These are phyloP conservation scores for Myxozyma melibiosi DNA, from an alignment of 805 yeast species.

Conservation along the genomic window DNA sequence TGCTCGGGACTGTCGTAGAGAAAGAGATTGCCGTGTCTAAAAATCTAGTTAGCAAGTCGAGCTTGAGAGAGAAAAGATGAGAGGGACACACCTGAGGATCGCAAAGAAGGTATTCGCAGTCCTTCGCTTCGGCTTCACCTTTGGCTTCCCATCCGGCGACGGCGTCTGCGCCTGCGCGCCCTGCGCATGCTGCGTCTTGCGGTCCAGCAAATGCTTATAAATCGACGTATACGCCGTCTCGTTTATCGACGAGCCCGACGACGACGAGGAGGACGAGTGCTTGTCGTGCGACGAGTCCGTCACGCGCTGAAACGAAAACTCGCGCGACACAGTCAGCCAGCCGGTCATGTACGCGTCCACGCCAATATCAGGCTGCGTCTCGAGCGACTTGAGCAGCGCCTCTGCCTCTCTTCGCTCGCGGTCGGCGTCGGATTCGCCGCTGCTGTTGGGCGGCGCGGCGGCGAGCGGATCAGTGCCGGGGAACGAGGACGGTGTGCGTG, in stretches of 20 bases:
- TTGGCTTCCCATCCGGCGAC: constrained; percentile 42
- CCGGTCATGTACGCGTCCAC: constrained; percentile 65
- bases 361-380: constrained; percentile 62
- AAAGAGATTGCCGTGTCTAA: constrained; percentile 82
- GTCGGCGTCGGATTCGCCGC: constrained; percentile 6
- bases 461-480: neutral
- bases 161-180: constrained; percentile 1
- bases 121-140: constrained; percentile 41
- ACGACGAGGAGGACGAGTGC: too few species aligned
- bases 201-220: constrained; percentile 52
- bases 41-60: constrained; percentile 32
- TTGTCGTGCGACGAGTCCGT: constrained; percentile 33
- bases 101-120: constrained; percentile 39
- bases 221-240: constrained; percentile 64
- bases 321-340: constrained; percentile 83
- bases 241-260: constrained; percentile 45
- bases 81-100: constrained; percentile 40
- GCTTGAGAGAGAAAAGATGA: constrained; percentile 47
- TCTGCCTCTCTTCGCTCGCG: constrained; percentile 48
- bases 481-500: neutral
- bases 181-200: constrained; percentile 19
- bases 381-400: constrained; percentile 57
- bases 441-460: neutral
- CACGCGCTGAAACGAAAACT: constrained; percentile 44
- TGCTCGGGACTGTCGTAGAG: constrained; percentile 73